Evolutionary conservation across 768 basidiomycete genomes (phyloP).

Genomic region (Xanthoconium stramineum): DNA sequence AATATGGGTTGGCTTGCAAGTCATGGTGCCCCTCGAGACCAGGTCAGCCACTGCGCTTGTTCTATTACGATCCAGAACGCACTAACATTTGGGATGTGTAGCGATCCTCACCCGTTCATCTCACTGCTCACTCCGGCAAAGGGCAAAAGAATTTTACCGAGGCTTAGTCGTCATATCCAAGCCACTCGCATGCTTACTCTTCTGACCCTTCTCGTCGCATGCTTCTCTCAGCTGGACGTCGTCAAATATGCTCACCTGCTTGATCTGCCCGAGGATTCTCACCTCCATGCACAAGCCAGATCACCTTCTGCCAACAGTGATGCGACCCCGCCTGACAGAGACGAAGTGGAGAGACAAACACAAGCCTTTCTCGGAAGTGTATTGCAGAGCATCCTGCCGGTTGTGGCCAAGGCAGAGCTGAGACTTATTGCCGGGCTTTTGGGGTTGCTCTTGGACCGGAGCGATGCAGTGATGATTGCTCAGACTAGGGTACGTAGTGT

Average conservation of each 20-base stretch:
- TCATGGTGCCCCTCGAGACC: slow-evolving; percentile 92
- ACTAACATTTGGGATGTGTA: slow-evolving; percentile 28
- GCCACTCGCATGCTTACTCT: slow-evolving; percentile 80
- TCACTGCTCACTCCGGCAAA: slow-evolving; percentile 85
- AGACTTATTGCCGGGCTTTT: slow-evolving; percentile 84
- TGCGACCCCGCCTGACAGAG: slow-evolving; percentile 39
- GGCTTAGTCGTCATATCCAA: slow-evolving; percentile 80
- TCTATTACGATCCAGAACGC: background rate
- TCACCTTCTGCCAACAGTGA: slow-evolving; percentile 19
- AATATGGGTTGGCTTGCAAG: slow-evolving; percentile 78
- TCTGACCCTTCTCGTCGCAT: slow-evolving; percentile 88
- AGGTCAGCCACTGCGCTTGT: slow-evolving; percentile 50
- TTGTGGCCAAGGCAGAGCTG: slow-evolving; percentile 75
- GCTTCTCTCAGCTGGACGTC: slow-evolving; percentile 92
- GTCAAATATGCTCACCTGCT: slow-evolving; percentile 72
- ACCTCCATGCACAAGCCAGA: slow-evolving; percentile 20
- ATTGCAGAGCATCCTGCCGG: slow-evolving; percentile 80
- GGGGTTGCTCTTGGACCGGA: slow-evolving; percentile 76
- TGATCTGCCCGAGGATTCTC: slow-evolving; percentile 61
- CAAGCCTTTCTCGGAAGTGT: slow-evolving; percentile 85
- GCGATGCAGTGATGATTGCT: slow-evolving; percentile 67
- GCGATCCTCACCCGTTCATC: slow-evolving; percentile 95
- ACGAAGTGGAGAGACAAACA: slow-evolving; percentile 83
- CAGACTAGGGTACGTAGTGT: slow-evolving; percentile 67
- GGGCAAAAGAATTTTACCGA: slow-evolving; percentile 89